Base-by-base conservation (phyloP, 2,329 filamentous ascomycete species). In the Chrysoporthe austroafricana region DNA sequence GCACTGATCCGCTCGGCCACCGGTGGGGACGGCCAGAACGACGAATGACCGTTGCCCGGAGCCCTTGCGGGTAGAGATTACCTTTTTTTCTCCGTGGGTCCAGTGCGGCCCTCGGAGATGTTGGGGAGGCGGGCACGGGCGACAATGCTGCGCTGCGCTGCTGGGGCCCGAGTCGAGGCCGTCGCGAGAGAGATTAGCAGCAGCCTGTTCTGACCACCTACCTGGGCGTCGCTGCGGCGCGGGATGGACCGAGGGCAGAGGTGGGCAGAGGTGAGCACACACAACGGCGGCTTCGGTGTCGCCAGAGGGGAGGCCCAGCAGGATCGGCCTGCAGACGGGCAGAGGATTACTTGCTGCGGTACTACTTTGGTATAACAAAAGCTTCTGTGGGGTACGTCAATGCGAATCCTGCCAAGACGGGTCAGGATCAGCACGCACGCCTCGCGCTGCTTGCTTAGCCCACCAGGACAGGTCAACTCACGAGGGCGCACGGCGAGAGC, bases 301-400 rank as follows among this genome's bases (percentile, higher is more conserved):
- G 11, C 44, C 11, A 14, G 13, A 26, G 13, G 4, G 2, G 44
- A 13, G 44, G 7, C 44, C 44, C 44, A 39, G 36, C 54, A 57
- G 54, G 54, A 57, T 39, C 32, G 16, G 34, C n/a, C 32, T n/a
- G 34, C 34, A 57, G 16, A 18, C 16, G 32, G 54, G 54, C 16
- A 13, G 54, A 57, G 32, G 54, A 54, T 54, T 39, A n/a, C 54
- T 18, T 9, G 7, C 14, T 39, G 16, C 32, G 36, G 32, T 39
- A n/a, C 14, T 57, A n/a, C 34, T 57, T 14, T 36, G 54, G 26
- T 26, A 56, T 26, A 21, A 52, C 13, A 16, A 50, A 54, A 57
- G 32, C 54, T 57, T 39, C 18, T 57, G 54, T 57, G 54, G 54
- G 54, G 54, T 39, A 39, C 54, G 16, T 57, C 34, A 57, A 57